Conservation (phyloP, 768 basidiomycete genomes). For the Hericium erinaceus region DNA sequence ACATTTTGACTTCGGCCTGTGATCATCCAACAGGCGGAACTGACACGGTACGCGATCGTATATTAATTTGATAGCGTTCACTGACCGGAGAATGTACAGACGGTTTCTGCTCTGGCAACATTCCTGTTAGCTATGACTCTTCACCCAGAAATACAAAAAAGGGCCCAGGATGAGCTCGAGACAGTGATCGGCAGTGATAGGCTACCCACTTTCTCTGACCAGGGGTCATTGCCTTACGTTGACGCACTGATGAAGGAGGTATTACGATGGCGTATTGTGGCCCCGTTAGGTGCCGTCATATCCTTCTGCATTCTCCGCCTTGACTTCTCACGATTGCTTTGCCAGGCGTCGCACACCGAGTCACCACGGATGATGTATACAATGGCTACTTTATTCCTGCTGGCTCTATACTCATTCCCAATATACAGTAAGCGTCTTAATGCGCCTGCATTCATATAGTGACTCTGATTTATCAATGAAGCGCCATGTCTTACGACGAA, state of each 20-base stretch:
- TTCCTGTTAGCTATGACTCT: not conserved
- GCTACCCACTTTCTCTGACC: not conserved
- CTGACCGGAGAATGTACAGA: not conserved
- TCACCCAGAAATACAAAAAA: not conserved
- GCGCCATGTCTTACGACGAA: slow-evolving; percentile 20
- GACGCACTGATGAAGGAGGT: not conserved
- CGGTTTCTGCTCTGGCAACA: not conserved
- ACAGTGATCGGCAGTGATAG: not conserved
- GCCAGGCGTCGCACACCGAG: not conserved
- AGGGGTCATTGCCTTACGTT: not conserved
- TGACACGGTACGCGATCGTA: slow-evolving; percentile 11
- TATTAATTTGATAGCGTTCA: not conserved
- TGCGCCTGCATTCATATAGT: not conserved
- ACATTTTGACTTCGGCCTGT: not conserved
- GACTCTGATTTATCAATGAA: not conserved
- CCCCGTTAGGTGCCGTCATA: not conserved
- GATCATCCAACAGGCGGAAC: slow-evolving; percentile 6
- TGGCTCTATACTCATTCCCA: not conserved
- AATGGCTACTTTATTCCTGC: not conserved
- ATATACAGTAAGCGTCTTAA: not conserved
- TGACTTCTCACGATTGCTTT: too few species aligned
- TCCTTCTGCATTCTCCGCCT: too few species aligned
- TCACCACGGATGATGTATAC: not conserved
- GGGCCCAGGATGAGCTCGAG: not conserved
- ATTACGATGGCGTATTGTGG: not conserved